phyloP scores from a whole-genome alignment of 1,284 basidiomycete genomes.

The Apiotrichum montevideense region DNA sequence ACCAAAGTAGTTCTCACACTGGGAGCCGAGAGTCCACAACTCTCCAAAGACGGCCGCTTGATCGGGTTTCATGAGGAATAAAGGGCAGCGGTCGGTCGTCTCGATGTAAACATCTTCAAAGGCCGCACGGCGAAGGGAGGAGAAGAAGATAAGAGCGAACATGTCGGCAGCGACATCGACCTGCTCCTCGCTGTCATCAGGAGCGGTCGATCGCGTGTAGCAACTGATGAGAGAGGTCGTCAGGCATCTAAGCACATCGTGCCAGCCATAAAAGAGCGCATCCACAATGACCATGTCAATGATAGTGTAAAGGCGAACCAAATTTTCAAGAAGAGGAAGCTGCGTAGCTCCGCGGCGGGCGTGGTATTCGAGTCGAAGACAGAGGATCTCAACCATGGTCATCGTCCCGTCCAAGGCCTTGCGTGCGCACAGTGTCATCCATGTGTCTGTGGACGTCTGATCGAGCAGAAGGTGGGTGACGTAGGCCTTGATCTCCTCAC shows the following conservation, averaged over 20 bases:
- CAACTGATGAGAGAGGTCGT: not conserved
- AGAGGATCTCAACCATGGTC: constrained; percentile 2
- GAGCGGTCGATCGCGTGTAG: constrained; percentile 1
- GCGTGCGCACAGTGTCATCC: constrained; percentile 5
- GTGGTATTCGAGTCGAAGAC: constrained; percentile 4
- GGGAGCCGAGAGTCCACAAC: constrained; percentile 14
- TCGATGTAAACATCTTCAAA: constrained; percentile 16
- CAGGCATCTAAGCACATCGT: not conserved
- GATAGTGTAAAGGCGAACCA: constrained; percentile 4
- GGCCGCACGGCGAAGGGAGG: constrained; percentile 9
- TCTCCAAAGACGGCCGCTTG: constrained; percentile 13
- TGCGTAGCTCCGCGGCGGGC: not conserved
- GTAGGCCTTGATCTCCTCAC: not conserved
- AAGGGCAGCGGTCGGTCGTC: constrained; percentile 10
- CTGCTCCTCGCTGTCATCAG: not conserved
- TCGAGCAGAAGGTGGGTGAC: constrained; percentile 1
- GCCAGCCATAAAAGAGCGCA: constrained; percentile 8
- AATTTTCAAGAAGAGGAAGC: constrained; percentile 1
- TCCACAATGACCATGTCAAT: constrained; percentile 6
- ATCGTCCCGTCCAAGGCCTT: constrained; percentile 3
- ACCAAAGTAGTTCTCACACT: constrained; percentile 15
- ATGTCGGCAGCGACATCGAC: constrained; percentile 12
- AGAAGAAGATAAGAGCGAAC: constrained; percentile 12
- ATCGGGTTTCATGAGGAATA: constrained; percentile 8
- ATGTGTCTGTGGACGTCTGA: not conserved